Evolutionary conservation across 1,139 yeast genomes (phyloP).

Genomic region (Debaryomycetaceae sp.): DNA sequence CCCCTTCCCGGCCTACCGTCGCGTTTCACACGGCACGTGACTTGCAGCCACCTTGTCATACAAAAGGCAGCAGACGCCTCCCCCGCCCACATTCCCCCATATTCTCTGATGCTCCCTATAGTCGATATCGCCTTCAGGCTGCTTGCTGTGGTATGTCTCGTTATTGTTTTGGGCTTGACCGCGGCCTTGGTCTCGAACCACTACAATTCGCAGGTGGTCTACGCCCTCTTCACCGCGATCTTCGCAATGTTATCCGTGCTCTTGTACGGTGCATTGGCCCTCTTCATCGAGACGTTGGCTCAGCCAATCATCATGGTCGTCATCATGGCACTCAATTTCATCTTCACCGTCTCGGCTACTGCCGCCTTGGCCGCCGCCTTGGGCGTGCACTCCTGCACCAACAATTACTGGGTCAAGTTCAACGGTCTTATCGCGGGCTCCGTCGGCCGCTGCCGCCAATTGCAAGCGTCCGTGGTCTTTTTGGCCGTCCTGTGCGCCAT

Average conservation of each 20-base stretch:
- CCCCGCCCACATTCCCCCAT: no score
- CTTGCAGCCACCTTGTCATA: no score
- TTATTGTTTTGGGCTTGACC: background rate
- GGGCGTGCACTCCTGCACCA: background rate
- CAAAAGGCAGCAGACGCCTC: no score
- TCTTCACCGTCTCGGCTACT: background rate
- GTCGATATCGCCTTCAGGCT: background rate
- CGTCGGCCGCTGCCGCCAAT: background rate
- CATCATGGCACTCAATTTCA: background rate
- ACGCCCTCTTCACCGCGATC: background rate
- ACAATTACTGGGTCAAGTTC: background rate
- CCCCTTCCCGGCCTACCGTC: no score
- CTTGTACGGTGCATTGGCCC: background rate
- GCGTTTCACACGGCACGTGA: no score
- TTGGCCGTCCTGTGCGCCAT: background rate
- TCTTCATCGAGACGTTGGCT: background rate
- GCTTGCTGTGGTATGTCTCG: background rate
- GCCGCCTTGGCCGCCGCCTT: background rate
- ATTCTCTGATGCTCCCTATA: background rate
- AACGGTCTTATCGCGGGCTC: background rate
- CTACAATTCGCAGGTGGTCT: background rate
- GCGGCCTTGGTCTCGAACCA: background rate
- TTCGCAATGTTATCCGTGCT: background rate
- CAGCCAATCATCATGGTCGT: background rate
- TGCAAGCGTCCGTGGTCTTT: background rate